A percentile compares a stretch with the other conserved stretches of the same genome.
Conservation (phyloP, 2,329 filamentous ascomycete genomes). For the Botrytis hyacinthi region DNA sequence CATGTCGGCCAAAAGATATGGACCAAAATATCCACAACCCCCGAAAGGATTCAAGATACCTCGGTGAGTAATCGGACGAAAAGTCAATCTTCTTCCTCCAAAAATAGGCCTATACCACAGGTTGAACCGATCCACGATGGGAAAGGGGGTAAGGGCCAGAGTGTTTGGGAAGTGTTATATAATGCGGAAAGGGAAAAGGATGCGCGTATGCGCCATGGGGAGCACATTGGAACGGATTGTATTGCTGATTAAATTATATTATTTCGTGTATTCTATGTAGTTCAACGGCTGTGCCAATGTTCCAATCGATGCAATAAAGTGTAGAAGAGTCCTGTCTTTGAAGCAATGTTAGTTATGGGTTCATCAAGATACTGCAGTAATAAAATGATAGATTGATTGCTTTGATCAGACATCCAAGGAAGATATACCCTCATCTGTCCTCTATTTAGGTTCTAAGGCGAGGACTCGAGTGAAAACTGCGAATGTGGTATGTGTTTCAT, state of each 20-base stretch:
- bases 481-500: conserved; percentile 78
- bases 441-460: conserved; percentile 58
- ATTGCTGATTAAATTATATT: conserved; percentile 3
- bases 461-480: conserved; percentile 84
- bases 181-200: too few relatives aligned
- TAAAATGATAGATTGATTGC: conserved; percentile 10
- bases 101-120: conserved; percentile 83
- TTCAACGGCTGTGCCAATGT: not conserved
- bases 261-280: conserved; percentile 4
- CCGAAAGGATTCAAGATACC: conserved; percentile 47
- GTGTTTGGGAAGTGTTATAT: conserved; percentile 65
- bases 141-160: conserved; percentile 70
- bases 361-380: not conserved
- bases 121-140: conserved; percentile 42
- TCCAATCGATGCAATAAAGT: not conserved
- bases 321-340: not conserved
- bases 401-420: conserved; percentile 73
- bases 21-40: conserved; percentile 64
- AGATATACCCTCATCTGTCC: conserved; percentile 67
- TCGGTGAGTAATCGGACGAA: conserved; percentile 67
- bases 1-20: conserved; percentile 65
- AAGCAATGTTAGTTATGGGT: conserved; percentile 11
- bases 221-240: not conserved
- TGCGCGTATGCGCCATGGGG: not conserved
- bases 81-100: conserved; percentile 71